Evolutionary conservation across 352 stramenopile species (phyloP), one percentile per base, ranked within the genome.

Genomic region (Globisporangium acanthophoron): DNA sequence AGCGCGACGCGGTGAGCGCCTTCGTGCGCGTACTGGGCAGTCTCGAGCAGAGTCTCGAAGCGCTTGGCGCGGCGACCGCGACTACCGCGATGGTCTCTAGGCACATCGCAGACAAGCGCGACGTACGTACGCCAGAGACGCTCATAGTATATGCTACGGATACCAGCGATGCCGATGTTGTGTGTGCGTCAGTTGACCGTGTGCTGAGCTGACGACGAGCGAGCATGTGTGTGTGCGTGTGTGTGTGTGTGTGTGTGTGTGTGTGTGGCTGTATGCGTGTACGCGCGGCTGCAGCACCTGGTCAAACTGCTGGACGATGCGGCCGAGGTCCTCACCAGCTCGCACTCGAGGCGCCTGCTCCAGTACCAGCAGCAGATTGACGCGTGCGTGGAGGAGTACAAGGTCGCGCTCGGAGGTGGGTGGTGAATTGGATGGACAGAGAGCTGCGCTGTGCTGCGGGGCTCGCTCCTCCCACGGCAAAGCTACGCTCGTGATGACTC

Each of bases 261-360:
- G 15, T 29, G 40, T 15, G 27, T 48, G 53, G 31, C 9, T 47
- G 48, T 31, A 29, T 1, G 6, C 53, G n/a, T 3, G 3, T 4
- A 40, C 8, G 29, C 47, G 56, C 18, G 18, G n/a, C 39, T 40
- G 8, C 40, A 76, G 71, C 63, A 73, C 51, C 39, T 79, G 13
- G 18, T 44, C 7, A 47, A 56, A 8, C 67, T 87, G 31, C 47
- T 85, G 54, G 65, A 76, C 0, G 67, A 86, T 9, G 62, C 65
- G 11, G 43, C 54, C 24, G 54, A 69, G 39, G 52, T 87, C n/a
- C 35, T 85, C 20, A 57, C 74, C 20, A 71, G 69, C 18, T 78
- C 74, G 11, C 64, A 77, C 44, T 68, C 72, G 11, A 60, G 59
- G 40, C 66, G 66, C 2, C 54, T 76, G n/a, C 24, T 46, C 8